Percentiles rank a stretch among this genome's conserved stretches.
Evolutionary conservation across 2,329 filamentous ascomycete genomes (phyloP).

Genomic region (Xylariaceae sp.): DNA sequence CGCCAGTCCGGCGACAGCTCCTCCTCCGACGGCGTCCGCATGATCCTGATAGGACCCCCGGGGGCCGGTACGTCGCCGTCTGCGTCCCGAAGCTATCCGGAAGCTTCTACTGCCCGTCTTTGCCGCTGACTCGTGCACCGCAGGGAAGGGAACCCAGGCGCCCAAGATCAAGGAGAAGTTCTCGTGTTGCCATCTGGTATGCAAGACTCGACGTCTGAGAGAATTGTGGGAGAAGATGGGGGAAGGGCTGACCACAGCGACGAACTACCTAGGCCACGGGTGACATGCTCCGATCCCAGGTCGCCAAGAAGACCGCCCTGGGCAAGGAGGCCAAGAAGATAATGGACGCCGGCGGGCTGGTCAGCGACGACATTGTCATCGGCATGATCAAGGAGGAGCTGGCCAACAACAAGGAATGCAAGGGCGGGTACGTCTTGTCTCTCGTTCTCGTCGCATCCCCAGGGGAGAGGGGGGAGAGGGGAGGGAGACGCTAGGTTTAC

Average conservation of each 20-base stretch:
- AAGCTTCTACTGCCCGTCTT: no score
- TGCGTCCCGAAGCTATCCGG: no score
- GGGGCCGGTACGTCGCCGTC: constrained; percentile 81
- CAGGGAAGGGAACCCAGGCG: constrained; percentile 97
- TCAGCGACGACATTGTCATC: constrained; percentile 98
- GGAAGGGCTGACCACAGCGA: constrained; percentile 2
- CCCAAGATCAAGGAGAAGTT: constrained; percentile 98
- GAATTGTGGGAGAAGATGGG: background rate
- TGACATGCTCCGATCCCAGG: constrained; percentile 98
- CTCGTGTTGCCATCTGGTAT: constrained; percentile 91
- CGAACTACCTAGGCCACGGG: constrained; percentile 80
- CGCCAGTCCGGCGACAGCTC: constrained; percentile 53
- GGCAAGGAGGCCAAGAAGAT: constrained; percentile 99
- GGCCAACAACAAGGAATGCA: constrained; percentile 88
- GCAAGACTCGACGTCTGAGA: constrained; percentile 23
- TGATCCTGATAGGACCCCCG: constrained; percentile 96
- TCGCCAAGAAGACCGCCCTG: constrained; percentile 91
- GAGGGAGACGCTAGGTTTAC: no score
- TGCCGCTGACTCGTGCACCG: background rate
- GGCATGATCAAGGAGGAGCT: constrained; percentile 99
- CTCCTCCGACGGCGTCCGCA: constrained; percentile 66
- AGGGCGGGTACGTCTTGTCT: constrained; percentile 67
- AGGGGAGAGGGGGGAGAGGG: no score
- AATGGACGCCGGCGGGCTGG: constrained; percentile 96
- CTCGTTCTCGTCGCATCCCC: constrained; percentile 2